Evolutionary conservation across 352 stramenopile species (phyloP).

Genomic region (Phytophthora fragariae): DNA sequence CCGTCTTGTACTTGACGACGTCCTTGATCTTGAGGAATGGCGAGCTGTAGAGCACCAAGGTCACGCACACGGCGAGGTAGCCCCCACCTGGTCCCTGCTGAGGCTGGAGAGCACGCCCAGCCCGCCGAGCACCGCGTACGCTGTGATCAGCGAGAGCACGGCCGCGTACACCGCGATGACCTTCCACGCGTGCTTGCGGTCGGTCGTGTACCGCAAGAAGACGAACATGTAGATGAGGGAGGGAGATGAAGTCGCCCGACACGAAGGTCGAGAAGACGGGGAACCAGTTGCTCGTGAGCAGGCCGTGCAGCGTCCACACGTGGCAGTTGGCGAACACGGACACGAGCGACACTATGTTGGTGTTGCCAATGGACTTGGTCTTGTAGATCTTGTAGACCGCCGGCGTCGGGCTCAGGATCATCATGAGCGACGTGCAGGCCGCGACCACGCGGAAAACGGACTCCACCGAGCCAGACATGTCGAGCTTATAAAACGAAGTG

Average conservation of each 20-base stretch:
- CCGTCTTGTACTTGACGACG: conserved; percentile 58
- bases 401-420: conserved; percentile 53
- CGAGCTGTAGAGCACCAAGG: conserved; percentile 63
- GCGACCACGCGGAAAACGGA: conserved; percentile 46
- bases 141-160: conserved; percentile 41
- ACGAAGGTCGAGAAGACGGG: conserved; percentile 49
- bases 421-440: conserved; percentile 48
- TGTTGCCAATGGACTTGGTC: conserved; percentile 49
- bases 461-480: conserved; percentile 39
- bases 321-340: conserved; percentile 53
- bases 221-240: conserved; percentile 45
- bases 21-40: conserved; percentile 59
- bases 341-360: conserved; percentile 52
- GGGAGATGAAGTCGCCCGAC: conserved; percentile 37
- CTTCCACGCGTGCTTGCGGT: conserved; percentile 28
- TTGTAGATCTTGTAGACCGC: conserved; percentile 54
- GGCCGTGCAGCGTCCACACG: conserved; percentile 56
- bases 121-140: conserved; percentile 48
- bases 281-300: conserved; percentile 50
- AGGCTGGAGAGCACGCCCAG: conserved; percentile 37
- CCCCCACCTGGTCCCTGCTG: conserved; percentile 39
- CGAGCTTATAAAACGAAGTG: not conserved
- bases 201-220: conserved; percentile 36
- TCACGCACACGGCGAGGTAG: conserved; percentile 48
- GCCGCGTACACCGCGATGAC: conserved; percentile 37